Evolutionary conservation across 768 basidiomycete species (phyloP).

Genomic region (Boletales sp.): DNA sequence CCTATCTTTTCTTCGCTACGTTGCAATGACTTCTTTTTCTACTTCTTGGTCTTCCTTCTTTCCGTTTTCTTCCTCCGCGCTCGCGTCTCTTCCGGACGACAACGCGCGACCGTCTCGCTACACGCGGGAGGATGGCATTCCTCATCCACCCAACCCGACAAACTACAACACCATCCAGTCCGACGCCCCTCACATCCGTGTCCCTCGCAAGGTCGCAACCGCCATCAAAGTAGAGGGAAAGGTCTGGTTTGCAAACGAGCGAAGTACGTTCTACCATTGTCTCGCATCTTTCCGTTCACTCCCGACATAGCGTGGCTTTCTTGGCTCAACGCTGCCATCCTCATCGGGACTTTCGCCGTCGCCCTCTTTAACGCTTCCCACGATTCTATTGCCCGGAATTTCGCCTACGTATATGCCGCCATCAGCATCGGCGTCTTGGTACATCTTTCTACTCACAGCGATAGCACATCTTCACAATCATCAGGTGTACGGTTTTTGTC

Average conservation of each 20-base stretch:
- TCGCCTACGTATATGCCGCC: conserved; percentile 79
- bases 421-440: conserved; percentile 75
- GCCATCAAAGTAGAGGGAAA: conserved; percentile 88
- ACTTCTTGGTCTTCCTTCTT: conserved; percentile 52
- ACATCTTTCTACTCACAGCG: neutral
- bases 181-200: conserved; percentile 59
- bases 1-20: no score
- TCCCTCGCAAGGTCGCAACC: conserved; percentile 80
- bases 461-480: neutral
- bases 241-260: conserved; percentile 97
- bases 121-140: conserved; percentile 71
- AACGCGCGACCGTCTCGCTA: conserved; percentile 43
- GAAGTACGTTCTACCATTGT: conserved; percentile 49
- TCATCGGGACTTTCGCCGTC: conserved; percentile 80
- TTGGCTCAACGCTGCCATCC: conserved; percentile 82
- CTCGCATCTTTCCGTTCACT: conserved; percentile 2
- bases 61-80: conserved; percentile 69
- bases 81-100: conserved; percentile 45
- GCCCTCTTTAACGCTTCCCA: conserved; percentile 87
- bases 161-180: conserved; percentile 76
- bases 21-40: conserved; percentile 1
- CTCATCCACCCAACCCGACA: conserved; percentile 54
- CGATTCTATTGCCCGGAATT: conserved; percentile 57
- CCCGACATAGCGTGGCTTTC: conserved; percentile 74
- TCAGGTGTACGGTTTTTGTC: conserved; percentile 78